Conservation (phyloP, 768 basidiomycete genomes). For the Pleurotus tuoliensis region DNA sequence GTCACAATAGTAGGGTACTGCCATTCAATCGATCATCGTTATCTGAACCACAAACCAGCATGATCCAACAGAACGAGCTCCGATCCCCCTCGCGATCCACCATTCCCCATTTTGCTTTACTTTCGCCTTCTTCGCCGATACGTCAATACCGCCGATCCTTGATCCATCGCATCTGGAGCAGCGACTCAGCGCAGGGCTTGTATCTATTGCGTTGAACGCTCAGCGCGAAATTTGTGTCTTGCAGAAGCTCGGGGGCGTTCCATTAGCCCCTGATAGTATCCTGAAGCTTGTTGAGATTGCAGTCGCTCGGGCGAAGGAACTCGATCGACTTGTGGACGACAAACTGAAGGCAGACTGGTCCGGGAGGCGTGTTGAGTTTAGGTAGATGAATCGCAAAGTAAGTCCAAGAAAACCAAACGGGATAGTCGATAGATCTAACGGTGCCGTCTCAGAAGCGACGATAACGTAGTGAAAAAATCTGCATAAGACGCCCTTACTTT, state of each 20-base stretch:
- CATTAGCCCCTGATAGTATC: constrained; percentile 71
- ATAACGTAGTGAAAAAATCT: too few relatives aligned
- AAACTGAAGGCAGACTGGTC: constrained; percentile 69
- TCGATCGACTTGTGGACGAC: constrained; percentile 63
- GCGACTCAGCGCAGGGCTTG: constrained; percentile 59
- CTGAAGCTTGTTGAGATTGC: constrained; percentile 68
- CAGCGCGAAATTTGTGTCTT: constrained; percentile 91
- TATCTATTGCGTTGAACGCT: constrained; percentile 83
- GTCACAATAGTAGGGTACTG: constrained; percentile 70
- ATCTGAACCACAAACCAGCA: constrained; percentile 48
- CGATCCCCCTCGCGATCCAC: constrained; percentile 87
- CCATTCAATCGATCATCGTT: not conserved
- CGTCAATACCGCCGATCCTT: constrained; percentile 51
- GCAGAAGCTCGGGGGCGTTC: constrained; percentile 89
- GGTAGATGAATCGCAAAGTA: constrained; percentile 13
- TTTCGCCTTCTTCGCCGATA: constrained; percentile 81
- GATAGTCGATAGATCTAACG: too few relatives aligned
- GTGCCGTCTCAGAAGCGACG: too few relatives aligned
- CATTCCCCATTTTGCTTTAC: constrained; percentile 92
- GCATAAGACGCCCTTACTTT: too few relatives aligned
- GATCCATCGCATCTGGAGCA: constrained; percentile 85
- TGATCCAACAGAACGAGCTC: constrained; percentile 80
- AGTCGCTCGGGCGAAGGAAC: constrained; percentile 64
- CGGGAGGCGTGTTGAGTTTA: constrained; percentile 57
- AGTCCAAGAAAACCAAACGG: too few relatives aligned